Percentiles rank a stretch among this genome's conserved stretches.
These are phyloP conservation scores for Thelonectria rubi DNA, from an alignment of 2,329 filamentous ascomycete genomes.

Conservation along the genomic window DNA sequence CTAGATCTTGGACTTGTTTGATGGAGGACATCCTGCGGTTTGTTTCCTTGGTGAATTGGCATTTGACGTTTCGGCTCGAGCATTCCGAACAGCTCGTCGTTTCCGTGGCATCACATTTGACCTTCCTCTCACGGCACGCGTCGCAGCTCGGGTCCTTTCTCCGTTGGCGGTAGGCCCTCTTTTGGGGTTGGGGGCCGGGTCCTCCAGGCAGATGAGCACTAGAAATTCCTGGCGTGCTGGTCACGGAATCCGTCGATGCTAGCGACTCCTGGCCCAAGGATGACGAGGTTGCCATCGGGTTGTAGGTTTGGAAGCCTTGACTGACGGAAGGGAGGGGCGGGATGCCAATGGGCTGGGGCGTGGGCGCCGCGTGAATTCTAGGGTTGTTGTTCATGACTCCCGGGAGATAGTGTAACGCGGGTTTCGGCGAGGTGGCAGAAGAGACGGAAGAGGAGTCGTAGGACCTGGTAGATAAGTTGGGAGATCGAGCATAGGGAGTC, in stretches of 20 bases:
- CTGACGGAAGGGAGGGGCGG: constrained; percentile 59
- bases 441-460: constrained; percentile 73
- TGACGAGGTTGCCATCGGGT: constrained; percentile 58
- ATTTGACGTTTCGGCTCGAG: constrained; percentile 94
- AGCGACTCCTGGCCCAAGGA: constrained; percentile 68
- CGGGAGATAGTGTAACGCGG: constrained; percentile 60
- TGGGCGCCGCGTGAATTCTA: constrained; percentile 58
- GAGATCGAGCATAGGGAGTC: constrained; percentile 67
- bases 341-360: constrained; percentile 63
- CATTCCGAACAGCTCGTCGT: constrained; percentile 97
- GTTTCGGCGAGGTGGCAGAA: constrained; percentile 67
- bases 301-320: constrained; percentile 62
- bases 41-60: constrained; percentile 98
- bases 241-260: constrained; percentile 65
- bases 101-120: constrained; percentile 95
- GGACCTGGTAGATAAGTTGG: constrained; percentile 67
- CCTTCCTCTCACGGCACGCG: constrained; percentile 87
- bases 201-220: constrained; percentile 51
- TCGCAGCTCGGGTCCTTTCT: constrained; percentile 98
- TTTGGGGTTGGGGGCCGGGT: constrained; percentile 72
- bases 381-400: constrained; percentile 62
- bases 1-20: constrained; percentile 97
- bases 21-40: constrained; percentile 99
- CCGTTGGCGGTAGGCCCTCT: constrained; percentile 92
- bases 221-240: constrained; percentile 60